Percentiles rank a stretch among this genome's conserved stretches.
phyloP scores from a whole-genome alignment of 768 basidiomycete genomes.

The Podaxis pistillaris region DNA sequence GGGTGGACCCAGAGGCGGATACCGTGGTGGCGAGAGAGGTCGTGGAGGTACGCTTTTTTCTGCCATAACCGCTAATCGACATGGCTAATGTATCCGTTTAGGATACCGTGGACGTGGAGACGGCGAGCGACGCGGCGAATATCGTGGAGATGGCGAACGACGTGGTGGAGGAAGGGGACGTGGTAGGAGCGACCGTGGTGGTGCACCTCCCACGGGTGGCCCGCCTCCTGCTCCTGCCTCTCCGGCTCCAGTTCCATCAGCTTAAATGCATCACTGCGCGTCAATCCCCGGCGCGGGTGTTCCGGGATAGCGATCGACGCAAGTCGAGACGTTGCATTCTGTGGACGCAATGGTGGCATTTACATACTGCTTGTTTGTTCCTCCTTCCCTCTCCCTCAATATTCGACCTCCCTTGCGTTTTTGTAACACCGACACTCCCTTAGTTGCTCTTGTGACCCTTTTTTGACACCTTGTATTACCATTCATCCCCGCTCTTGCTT shows the following conservation, averaged over 20 bases:
- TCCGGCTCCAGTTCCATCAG: conserved; percentile 1
- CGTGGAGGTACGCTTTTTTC: conserved; percentile 28
- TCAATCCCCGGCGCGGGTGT: neutral
- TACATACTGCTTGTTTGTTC: conserved; percentile 1
- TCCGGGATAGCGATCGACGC: neutral
- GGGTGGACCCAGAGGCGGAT: conserved; percentile 36
- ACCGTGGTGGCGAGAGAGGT: conserved; percentile 26
- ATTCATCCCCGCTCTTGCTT: neutral
- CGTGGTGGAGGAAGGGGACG: conserved; percentile 32
- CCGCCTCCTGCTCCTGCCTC: neutral
- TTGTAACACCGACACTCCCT: neutral
- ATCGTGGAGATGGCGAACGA: conserved; percentile 47
- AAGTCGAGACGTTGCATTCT: neutral
- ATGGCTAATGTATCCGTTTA: conserved; percentile 10
- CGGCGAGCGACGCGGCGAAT: conserved; percentile 41
- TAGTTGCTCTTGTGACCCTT: neutral
- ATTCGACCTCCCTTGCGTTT: neutral
- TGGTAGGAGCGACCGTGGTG: conserved; percentile 1
- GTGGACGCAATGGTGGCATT: conserved; percentile 3
- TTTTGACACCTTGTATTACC: neutral
- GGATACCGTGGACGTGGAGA: conserved; percentile 31
- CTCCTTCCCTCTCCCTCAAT: neutral
- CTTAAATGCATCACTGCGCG: neutral
- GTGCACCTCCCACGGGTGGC: neutral
- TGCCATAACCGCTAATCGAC: neutral